Evolutionary conservation across 176 grass and related monocot species (phyloP).

Genomic region (Alopecurus myosuroides): DNA sequence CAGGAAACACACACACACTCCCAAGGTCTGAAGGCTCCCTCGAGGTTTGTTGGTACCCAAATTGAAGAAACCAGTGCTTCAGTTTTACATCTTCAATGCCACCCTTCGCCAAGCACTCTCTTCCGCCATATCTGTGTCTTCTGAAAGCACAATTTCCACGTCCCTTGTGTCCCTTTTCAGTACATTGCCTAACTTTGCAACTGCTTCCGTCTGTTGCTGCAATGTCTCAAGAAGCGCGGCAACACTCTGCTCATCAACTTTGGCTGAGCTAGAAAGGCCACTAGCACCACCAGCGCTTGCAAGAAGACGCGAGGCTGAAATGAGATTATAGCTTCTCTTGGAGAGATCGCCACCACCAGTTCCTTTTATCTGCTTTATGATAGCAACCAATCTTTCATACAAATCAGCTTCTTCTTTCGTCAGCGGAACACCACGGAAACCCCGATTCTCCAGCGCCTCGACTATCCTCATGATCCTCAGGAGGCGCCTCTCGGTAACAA

Average conservation of each 20-base stretch:
- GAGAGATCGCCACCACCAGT: slow-evolving; percentile 66
- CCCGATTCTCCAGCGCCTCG: slow-evolving; percentile 78
- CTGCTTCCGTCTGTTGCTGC: slow-evolving; percentile 83
- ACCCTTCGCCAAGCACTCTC: slow-evolving; percentile 27
- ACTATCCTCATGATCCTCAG: slow-evolving; percentile 93
- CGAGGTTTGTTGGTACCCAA: neutral
- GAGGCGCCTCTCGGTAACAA: slow-evolving; percentile 78
- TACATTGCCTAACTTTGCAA: slow-evolving; percentile 85
- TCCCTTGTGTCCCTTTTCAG: slow-evolving; percentile 90
- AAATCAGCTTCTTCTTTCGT: slow-evolving; percentile 74
- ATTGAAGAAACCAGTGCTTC: neutral
- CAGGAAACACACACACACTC: neutral
- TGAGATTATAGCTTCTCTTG: slow-evolving; percentile 75
- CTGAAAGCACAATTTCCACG: slow-evolving; percentile 73
- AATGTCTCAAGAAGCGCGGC: slow-evolving; percentile 72
- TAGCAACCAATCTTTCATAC: slow-evolving; percentile 54
- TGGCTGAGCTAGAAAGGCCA: slow-evolving; percentile 53
- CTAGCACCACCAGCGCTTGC: slow-evolving; percentile 44
- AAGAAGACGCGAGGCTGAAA: slow-evolving; percentile 59
- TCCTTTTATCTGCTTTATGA: slow-evolving; percentile 80
- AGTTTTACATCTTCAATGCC: slow-evolving; percentile 17
- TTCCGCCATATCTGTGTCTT: slow-evolving; percentile 46
- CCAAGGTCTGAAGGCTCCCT: neutral
- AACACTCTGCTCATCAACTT: slow-evolving; percentile 75
- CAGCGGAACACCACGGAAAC: slow-evolving; percentile 56